Evolutionary conservation across 768 basidiomycete genomes (phyloP), one percentile per base, ranked within the genome.

Genomic region (Tylopilus rubrobrunneus): DNA sequence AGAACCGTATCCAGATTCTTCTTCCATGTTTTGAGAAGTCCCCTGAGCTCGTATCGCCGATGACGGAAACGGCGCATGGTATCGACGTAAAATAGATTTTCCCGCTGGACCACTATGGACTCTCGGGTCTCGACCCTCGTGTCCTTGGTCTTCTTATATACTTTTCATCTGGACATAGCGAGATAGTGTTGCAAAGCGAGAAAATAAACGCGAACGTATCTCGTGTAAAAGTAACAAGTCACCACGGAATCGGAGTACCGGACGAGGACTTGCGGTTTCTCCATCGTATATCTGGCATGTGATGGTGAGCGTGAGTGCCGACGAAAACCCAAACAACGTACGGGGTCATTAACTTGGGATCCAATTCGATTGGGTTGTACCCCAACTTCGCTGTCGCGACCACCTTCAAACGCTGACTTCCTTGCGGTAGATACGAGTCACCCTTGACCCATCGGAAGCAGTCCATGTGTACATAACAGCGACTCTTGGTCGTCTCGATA

Each of bases 141-240:
- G 63, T 97, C 96, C 74, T 96, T 98, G 11, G 87, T 95, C 76
- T 98, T 98, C 74, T 90, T 93, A 79, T 98, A 98, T 17, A 99
- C 97, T 65, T 97, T 98, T n/a, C n/a, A n/a, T 99, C 97, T 3
- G 97, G 94, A 63, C 86, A 87, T 49, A 99, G 80, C 12, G 97
- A 96, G 61, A 99, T 98, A 70, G 98, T 99, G 77, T 97, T 99
- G 73, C 97, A 98, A 34, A 99, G 74, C 9, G 97, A 98, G 75
- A 99, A 99, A 57, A 99, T 92, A 79, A 99, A 99, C 0, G 97
- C 98, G 95, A 10, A 99, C 95, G 63, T 99, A 99, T 94, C 98
- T 99, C 97, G 98, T 99, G 74, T 99, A 98, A 34, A 99, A 81
- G 71, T 98, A 98, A 70, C 98, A 98, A 1, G 97, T 99, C n/a